Conservation (phyloP, 495 filamentous ascomycete species). For the Astrothelium macrocarpum region DNA sequence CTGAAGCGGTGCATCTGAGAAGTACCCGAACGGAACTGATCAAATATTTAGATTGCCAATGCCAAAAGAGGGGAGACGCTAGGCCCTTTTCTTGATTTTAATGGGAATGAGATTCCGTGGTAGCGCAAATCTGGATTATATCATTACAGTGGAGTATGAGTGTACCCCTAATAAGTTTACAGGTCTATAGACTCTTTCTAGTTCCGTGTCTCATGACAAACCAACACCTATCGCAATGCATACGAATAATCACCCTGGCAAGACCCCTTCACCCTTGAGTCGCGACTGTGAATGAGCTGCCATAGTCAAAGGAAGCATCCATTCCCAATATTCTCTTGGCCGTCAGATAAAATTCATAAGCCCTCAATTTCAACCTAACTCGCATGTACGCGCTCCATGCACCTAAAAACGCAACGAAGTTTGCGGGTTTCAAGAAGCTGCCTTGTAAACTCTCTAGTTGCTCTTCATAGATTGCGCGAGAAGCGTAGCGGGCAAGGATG, state of each 20-base stretch:
- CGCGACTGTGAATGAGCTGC: background rate
- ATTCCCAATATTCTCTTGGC: constrained; percentile 40
- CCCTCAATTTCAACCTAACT: constrained; percentile 52
- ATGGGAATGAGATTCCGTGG: background rate
- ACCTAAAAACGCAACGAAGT: constrained; percentile 44
- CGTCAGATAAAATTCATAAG: constrained; percentile 53
- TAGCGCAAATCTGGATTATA: too few species aligned
- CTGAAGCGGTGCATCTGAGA: background rate
- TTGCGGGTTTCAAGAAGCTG: constrained; percentile 46
- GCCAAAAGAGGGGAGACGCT: background rate
- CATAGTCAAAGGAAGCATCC: constrained; percentile 3
- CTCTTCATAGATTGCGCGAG: constrained; percentile 79
- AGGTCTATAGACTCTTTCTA: background rate
- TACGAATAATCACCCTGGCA: background rate
- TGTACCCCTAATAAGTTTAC: background rate
- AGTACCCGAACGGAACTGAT: background rate
- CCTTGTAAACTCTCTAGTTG: constrained; percentile 64
- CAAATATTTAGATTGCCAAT: background rate
- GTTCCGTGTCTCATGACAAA: background rate
- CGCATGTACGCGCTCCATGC: constrained; percentile 52
- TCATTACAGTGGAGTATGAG: too few species aligned
- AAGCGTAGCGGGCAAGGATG: constrained; percentile 89
- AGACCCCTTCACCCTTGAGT: background rate
- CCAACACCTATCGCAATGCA: background rate
- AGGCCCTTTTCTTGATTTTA: background rate